Evolutionary conservation across 2,329 filamentous ascomycete genomes (phyloP).

Genomic region (Cladosporium sp.): DNA sequence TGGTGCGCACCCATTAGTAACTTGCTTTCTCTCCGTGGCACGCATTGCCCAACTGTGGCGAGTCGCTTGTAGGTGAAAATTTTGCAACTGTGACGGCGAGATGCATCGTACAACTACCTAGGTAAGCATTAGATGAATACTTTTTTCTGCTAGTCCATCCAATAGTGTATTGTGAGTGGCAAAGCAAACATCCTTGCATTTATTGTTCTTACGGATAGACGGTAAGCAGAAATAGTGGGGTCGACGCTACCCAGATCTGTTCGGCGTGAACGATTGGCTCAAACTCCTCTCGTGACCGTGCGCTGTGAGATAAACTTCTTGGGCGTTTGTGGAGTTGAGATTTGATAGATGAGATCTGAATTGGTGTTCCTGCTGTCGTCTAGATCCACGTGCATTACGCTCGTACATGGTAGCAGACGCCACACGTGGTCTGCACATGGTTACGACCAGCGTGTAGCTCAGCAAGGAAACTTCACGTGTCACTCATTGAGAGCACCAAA

Average conservation of each 20-base stretch:
- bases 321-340: slow-evolving; percentile 7
- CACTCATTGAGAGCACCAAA: not conserved
- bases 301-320: slow-evolving; percentile 16
- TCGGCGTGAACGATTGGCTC: slow-evolving; percentile 15
- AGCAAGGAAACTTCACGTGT: not conserved
- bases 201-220: not conserved
- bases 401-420: not conserved
- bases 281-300: not conserved
- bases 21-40: not conserved
- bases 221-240: not conserved
- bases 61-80: not conserved
- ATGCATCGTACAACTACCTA: not conserved
- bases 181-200: not conserved
- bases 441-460: no score
- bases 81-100: not conserved
- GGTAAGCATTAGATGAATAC: not conserved
- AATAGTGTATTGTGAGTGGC: slow-evolving; percentile 9
- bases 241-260: slow-evolving; percentile 4
- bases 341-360: not conserved
- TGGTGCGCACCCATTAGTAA: no score
- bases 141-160: not conserved
- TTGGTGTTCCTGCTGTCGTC: not conserved
- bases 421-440: no score
- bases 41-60: not conserved
- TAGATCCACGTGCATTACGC: no score